phyloP scores from a whole-genome alignment of 2,329 filamentous ascomycete species.

The Xylariaceae sp. region DNA sequence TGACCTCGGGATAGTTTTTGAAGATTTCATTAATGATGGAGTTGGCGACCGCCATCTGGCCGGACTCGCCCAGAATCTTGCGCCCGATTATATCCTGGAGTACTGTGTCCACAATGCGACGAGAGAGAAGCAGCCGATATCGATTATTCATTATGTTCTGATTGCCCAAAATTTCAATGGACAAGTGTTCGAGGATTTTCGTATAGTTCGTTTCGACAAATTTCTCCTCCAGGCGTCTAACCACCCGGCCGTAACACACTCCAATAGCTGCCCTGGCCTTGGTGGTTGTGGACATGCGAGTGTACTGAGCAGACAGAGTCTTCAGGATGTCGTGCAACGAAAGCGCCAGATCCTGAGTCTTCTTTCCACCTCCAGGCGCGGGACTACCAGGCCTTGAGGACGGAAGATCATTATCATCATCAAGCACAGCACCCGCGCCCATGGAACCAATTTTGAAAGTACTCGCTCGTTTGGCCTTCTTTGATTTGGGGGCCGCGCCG shows the following conservation, averaged over 20 bases:
- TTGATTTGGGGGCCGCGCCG: constrained; percentile 51
- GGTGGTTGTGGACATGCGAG: constrained; percentile 71
- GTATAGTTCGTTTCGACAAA: constrained; percentile 79
- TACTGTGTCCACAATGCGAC: constrained; percentile 77
- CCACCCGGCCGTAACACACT: constrained; percentile 77
- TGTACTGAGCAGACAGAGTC: constrained; percentile 75
- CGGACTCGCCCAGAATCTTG: constrained; percentile 80
- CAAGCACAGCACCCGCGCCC: constrained; percentile 55
- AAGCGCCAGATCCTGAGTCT: constrained; percentile 64
- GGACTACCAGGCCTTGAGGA: constrained; percentile 64
- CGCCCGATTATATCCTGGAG: constrained; percentile 78
- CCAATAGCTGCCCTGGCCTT: constrained; percentile 76
- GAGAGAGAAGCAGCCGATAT: constrained; percentile 77
- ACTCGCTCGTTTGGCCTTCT: constrained; percentile 58
- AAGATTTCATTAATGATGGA: constrained; percentile 80
- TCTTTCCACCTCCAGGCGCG: constrained; percentile 59
- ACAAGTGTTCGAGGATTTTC: constrained; percentile 73
- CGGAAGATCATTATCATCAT: constrained; percentile 64
- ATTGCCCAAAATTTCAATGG: constrained; percentile 73
- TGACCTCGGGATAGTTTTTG: constrained; percentile 87
- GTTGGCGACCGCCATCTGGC: constrained; percentile 76
- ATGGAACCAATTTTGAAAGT: constrained; percentile 51
- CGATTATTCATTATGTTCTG: constrained; percentile 73
- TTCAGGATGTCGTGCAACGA: constrained; percentile 73
- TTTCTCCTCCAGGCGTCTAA: constrained; percentile 73